Evolutionary conservation across 2,329 filamentous ascomycete genomes (phyloP).

Genomic region (Aspergillus awamori): DNA sequence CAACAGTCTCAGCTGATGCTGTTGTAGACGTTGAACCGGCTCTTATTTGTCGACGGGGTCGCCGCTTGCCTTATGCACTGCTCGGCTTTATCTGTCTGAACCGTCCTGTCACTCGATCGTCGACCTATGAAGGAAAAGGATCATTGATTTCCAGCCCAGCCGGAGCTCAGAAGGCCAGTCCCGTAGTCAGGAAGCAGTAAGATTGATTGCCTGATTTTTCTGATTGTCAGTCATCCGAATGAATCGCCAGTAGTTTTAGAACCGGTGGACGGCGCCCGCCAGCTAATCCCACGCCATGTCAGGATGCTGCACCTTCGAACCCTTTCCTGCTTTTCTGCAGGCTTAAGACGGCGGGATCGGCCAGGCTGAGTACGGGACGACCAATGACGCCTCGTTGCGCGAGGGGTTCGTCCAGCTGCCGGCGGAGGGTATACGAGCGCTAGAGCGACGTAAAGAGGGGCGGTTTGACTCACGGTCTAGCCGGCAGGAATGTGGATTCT

Average conservation of each 20-base stretch:
- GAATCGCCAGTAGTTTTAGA: not conserved
- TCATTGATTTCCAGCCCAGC: not conserved
- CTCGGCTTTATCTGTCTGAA: constrained; percentile 2
- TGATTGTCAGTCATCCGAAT: not conserved
- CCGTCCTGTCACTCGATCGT: not conserved
- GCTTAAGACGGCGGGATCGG: not conserved
- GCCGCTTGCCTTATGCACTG: not conserved
- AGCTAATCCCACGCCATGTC: not conserved
- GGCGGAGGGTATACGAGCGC: constrained; percentile 6
- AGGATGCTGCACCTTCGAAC: not conserved
- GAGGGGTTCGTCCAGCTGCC: not conserved
- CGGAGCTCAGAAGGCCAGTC: not conserved
- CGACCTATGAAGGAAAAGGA: not conserved
- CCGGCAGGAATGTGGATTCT: constrained; percentile 8
- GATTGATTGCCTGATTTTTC: too few relatives aligned
- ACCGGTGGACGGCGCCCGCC: not conserved
- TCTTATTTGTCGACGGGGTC: not conserved
- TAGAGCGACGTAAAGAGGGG: constrained; percentile 2
- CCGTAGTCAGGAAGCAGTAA: not conserved
- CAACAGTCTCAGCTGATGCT: not conserved
- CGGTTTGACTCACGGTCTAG: not conserved
- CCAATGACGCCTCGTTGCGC: not conserved
- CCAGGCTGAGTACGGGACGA: not conserved
- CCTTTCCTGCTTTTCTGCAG: not conserved
- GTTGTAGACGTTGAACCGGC: not conserved